Evolutionary conservation across 2,329 filamentous ascomycete species (phyloP).

Genomic region (Polychaeton citri): DNA sequence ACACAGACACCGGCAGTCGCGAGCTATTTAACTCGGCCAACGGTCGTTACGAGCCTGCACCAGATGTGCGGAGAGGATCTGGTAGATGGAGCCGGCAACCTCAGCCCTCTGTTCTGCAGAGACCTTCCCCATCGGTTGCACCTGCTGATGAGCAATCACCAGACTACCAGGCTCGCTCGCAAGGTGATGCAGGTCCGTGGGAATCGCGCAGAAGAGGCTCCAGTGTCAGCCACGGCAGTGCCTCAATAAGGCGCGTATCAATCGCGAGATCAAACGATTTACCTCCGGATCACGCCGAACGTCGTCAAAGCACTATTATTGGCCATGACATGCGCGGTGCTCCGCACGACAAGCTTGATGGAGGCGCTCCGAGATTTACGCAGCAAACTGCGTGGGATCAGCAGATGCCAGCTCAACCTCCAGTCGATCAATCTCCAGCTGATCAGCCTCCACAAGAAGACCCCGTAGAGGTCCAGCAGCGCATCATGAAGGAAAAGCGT

Average conservation of each 20-base stretch:
- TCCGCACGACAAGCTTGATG: constrained; percentile 9
- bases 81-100: constrained; percentile 59
- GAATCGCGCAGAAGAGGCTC: constrained; percentile 60
- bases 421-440: no score
- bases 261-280: constrained; percentile 34
- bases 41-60: constrained; percentile 79
- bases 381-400: constrained; percentile 20
- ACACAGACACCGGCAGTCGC: constrained; percentile 49
- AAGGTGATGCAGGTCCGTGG: constrained; percentile 43
- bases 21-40: constrained; percentile 94
- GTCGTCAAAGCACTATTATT: constrained; percentile 10
- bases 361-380: constrained; percentile 11
- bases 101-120: constrained; percentile 67
- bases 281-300: constrained; percentile 28
- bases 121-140: constrained; percentile 48
- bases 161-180: constrained; percentile 69
- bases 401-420: constrained; percentile 17
- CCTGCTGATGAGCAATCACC: constrained; percentile 70
- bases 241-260: constrained; percentile 51
- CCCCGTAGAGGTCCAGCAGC: constrained; percentile 51
- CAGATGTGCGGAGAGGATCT: constrained; percentile 57
- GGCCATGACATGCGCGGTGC: constrained; percentile 23
- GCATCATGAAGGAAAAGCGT: constrained; percentile 29
- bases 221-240: constrained; percentile 79
- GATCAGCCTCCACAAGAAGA: constrained; percentile 28